Percentiles rank a stretch among this genome's conserved stretches.
Conservation (phyloP, 1,284 basidiomycete species). For the Afroboletus lepidellus region DNA sequence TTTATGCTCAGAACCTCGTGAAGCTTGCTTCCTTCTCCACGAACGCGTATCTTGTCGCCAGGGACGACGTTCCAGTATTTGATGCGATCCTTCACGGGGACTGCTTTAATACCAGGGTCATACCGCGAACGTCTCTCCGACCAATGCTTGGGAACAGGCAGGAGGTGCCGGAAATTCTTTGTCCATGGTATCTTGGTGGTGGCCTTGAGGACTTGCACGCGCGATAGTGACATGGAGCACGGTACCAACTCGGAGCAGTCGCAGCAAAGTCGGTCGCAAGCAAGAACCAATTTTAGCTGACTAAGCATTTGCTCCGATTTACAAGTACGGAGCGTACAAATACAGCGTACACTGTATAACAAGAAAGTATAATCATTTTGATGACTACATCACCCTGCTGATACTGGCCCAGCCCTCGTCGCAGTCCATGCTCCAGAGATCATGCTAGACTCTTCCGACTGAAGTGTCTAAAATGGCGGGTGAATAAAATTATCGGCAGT, state of each 20-base stretch:
- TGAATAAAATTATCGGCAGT: background rate
- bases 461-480: constrained; percentile 52
- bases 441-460: constrained; percentile 68
- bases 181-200: constrained; percentile 56
- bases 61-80: constrained; percentile 85
- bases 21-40: constrained; percentile 60
- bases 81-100: constrained; percentile 64
- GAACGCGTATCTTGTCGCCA: constrained; percentile 72
- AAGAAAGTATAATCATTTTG: constrained; percentile 3
- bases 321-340: background rate
- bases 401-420: constrained; percentile 22
- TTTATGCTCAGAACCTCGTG: constrained; percentile 73
- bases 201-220: constrained; percentile 43
- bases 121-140: constrained; percentile 31
- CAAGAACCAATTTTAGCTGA: constrained; percentile 13
- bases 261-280: background rate
- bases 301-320: constrained; percentile 15
- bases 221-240: constrained; percentile 37
- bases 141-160: constrained; percentile 50
- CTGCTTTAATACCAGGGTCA: constrained; percentile 46
- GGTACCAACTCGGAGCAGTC: background rate
- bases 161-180: constrained; percentile 62
- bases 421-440: constrained; percentile 44
- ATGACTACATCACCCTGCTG: constrained; percentile 19
- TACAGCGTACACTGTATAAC: constrained; percentile 17